Conservation (phyloP, 148 eudicot species). For the Fagopyrum esculentum region DNA sequence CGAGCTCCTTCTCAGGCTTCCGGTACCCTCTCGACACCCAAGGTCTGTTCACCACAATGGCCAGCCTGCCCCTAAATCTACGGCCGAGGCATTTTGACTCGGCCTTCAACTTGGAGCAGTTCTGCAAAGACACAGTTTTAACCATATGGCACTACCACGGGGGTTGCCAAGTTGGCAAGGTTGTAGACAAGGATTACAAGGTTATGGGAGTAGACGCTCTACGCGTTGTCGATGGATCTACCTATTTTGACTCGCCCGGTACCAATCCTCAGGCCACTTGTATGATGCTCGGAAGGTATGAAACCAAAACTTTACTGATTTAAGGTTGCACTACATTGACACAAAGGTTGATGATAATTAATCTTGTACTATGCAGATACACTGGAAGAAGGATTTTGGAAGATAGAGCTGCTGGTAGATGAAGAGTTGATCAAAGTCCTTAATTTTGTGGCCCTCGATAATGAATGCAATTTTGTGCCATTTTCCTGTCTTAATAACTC, state of each 20-base stretch:
- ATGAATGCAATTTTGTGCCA: background rate
- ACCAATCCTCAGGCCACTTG: slow-evolving; percentile 66
- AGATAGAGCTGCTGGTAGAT: slow-evolving; percentile 4
- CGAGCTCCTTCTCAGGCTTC: slow-evolving; percentile 33
- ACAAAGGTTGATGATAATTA: too few relatives aligned
- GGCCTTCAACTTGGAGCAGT: slow-evolving; percentile 21
- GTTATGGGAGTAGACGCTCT: slow-evolving; percentile 39
- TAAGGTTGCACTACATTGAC: background rate
- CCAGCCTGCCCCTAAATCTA: slow-evolving; percentile 35
- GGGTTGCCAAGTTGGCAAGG: slow-evolving; percentile 50
- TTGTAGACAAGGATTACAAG: slow-evolving; percentile 38
- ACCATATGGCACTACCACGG: slow-evolving; percentile 79
- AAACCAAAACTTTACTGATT: too few relatives aligned
- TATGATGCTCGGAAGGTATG: slow-evolving; percentile 60
- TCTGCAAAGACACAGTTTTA: slow-evolving; percentile 48
- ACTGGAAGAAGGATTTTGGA: slow-evolving; percentile 31
- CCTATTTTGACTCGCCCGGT: slow-evolving; percentile 41
- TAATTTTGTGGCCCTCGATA: background rate
- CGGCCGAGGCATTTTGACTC: slow-evolving; percentile 15
- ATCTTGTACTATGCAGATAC: slow-evolving; percentile 17
- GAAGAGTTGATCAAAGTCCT: background rate
- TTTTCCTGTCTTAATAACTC: background rate
- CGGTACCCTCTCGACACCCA: slow-evolving; percentile 35
- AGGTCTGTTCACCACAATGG: slow-evolving; percentile 30
- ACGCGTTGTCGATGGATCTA: slow-evolving; percentile 48